phyloP scores from a whole-genome alignment of 192 early-diverging fungal species.

The Coemansia brasiliensis region DNA sequence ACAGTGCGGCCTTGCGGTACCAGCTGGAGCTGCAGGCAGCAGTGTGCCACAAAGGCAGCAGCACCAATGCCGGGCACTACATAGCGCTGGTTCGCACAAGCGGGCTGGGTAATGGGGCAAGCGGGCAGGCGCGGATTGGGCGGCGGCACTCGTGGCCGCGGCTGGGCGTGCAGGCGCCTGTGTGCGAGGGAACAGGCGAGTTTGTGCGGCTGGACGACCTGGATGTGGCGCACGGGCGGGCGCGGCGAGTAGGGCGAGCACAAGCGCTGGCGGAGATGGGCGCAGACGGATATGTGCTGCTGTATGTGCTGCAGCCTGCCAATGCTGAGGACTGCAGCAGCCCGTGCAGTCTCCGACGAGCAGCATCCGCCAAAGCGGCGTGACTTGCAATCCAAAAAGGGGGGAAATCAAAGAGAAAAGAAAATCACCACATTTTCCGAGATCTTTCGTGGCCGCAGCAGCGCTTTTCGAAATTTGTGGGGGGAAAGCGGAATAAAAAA shows the following conservation, averaged over 20 bases:
- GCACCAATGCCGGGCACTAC: conserved; percentile 57
- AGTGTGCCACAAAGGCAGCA: conserved; percentile 60
- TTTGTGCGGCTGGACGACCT: conserved; percentile 62
- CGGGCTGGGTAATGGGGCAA: not conserved
- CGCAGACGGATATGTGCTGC: conserved; percentile 63
- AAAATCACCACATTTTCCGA: not conserved
- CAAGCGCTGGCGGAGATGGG: conserved; percentile 52
- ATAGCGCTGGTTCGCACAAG: conserved; percentile 4
- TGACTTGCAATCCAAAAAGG: not conserved
- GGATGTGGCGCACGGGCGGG: conserved; percentile 46
- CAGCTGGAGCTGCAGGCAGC: conserved; percentile 57
- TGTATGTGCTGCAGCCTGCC: conserved; percentile 61
- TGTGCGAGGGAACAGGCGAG: conserved; percentile 1
- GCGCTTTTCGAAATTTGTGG: not conserved
- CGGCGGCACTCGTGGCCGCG: conserved; percentile 24
- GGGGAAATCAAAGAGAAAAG: conserved; percentile 1
- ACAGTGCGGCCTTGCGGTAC: conserved; percentile 38
- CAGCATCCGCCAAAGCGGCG: not conserved
- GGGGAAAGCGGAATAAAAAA: not conserved
- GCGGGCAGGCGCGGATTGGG: not conserved
- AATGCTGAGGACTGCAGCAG: not conserved
- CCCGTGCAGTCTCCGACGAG: not conserved
- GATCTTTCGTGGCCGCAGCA: conserved; percentile 11
- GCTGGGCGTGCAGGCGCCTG: not conserved
- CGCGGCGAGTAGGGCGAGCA: conserved; percentile 35